These are phyloP conservation scores for Caloboletus firmus DNA, from an alignment of 1,284 basidiomycete species.

Conservation along the genomic window DNA sequence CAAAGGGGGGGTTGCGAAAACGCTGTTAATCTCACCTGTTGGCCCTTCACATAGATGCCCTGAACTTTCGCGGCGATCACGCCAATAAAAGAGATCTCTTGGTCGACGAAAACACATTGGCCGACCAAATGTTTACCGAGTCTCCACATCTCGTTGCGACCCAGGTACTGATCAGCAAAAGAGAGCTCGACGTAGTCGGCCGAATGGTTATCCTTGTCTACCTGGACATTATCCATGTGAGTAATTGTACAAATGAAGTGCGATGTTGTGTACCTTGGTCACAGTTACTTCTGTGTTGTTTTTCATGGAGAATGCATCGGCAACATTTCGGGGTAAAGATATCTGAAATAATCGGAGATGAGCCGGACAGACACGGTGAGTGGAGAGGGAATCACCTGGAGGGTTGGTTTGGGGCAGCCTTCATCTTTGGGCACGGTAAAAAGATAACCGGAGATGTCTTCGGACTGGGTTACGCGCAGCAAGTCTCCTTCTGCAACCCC, in stretches of 20 bases:
- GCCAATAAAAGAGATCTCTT: constrained; percentile 77
- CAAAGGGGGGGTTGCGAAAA: not conserved
- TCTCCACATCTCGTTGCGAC: constrained; percentile 92
- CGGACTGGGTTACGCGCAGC: constrained; percentile 51
- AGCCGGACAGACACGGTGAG: constrained; percentile 3
- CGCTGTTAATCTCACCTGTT: constrained; percentile 46
- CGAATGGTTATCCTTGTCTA: constrained; percentile 60
- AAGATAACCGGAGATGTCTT: constrained; percentile 53
- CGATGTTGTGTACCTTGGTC: constrained; percentile 53
- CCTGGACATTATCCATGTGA: constrained; percentile 44
- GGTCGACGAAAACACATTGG: constrained; percentile 70
- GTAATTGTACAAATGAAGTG: not conserved
- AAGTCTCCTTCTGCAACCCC: constrained; percentile 74
- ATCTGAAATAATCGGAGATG: constrained; percentile 46
- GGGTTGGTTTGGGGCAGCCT: constrained; percentile 53
- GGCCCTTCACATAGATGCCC: constrained; percentile 66
- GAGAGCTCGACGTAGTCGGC: constrained; percentile 86
- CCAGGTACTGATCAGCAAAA: constrained; percentile 91
- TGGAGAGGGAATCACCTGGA: constrained; percentile 50
- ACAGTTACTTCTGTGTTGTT: constrained; percentile 70
- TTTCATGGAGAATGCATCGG: constrained; percentile 66
- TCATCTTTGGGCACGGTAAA: constrained; percentile 69
- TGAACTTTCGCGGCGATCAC: constrained; percentile 79
- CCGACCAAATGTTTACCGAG: constrained; percentile 75
- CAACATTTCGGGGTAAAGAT: constrained; percentile 67